Conservation (phyloP, 129 eudicot species). For the Daucus carota region DH1_v3.0 NC_030387.2:39386001-39386500, state of each 20-base stretch:
- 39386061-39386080: slow-evolving; percentile 89
- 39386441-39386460: slow-evolving; percentile 88
- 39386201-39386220: slow-evolving; percentile 60
- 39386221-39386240: slow-evolving; percentile 40
- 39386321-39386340: slow-evolving; percentile 73
- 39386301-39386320: slow-evolving; percentile 53
- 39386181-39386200: slow-evolving; percentile 87
- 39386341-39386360: slow-evolving; percentile 74
- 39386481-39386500: slow-evolving; percentile 55
- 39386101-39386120: slow-evolving; percentile 55
- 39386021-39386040: slow-evolving; percentile 92
- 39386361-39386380: slow-evolving; percentile 73
- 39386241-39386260: slow-evolving; percentile 47
- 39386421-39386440: slow-evolving; percentile 86
- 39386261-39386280: slow-evolving; percentile 65
- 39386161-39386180: slow-evolving; percentile 63
- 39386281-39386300: slow-evolving; percentile 66
- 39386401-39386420: slow-evolving; percentile 96
- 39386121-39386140: slow-evolving; percentile 81
- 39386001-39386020: slow-evolving; percentile 94
- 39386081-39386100: slow-evolving; percentile 93
- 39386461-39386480: slow-evolving; percentile 77
- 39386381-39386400: slow-evolving; percentile 95
- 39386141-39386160: slow-evolving; percentile 95
- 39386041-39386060: slow-evolving; percentile 86